A percentile compares a stretch with the other conserved stretches of the same genome.
These are phyloP conservation scores for Tulasnella sp. DNA, from an alignment of 768 basidiomycete genomes.

Conservation along the genomic window DNA sequence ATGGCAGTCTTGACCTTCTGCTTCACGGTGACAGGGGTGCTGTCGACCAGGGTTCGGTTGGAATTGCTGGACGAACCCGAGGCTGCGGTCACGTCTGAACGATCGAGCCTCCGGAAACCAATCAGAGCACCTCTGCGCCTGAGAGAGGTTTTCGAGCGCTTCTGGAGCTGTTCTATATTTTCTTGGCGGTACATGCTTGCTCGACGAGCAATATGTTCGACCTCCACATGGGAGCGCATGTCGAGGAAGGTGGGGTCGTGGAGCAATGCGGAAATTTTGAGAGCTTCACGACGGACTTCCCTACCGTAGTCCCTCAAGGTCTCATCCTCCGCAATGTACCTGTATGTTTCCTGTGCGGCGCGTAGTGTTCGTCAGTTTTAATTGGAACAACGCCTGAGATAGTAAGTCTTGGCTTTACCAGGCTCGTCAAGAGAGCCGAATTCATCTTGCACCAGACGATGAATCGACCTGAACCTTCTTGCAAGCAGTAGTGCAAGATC, in stretches of 20 bases:
- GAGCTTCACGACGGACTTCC: slow-evolving; percentile 26
- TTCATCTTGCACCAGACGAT: slow-evolving; percentile 26
- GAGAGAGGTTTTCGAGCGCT: background rate
- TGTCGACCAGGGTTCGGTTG: background rate
- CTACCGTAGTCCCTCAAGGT: slow-evolving; percentile 11
- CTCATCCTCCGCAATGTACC: slow-evolving; percentile 19
- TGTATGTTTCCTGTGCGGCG: slow-evolving; percentile 23
- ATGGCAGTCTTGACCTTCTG: slow-evolving; percentile 23
- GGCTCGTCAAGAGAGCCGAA: slow-evolving; percentile 20
- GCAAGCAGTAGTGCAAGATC: slow-evolving; percentile 30
- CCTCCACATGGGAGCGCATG: slow-evolving; percentile 23
- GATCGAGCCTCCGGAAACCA: background rate
- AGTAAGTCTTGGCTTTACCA: background rate
- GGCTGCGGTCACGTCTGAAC: background rate
- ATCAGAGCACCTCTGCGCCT: slow-evolving; percentile 13
- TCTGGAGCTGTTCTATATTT: background rate
- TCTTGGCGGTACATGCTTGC: background rate
- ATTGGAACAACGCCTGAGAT: background rate
- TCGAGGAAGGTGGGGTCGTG: slow-evolving; percentile 27
- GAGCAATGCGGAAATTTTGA: slow-evolving; percentile 7
- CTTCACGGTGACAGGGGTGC: slow-evolving; percentile 1
- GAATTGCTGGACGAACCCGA: background rate
- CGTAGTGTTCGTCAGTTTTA: background rate
- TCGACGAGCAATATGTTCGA: background rate
- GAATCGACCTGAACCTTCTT: slow-evolving; percentile 26